Conservation (phyloP, 2,329 filamentous ascomycete genomes). For the Cladosporium velox region DNA sequence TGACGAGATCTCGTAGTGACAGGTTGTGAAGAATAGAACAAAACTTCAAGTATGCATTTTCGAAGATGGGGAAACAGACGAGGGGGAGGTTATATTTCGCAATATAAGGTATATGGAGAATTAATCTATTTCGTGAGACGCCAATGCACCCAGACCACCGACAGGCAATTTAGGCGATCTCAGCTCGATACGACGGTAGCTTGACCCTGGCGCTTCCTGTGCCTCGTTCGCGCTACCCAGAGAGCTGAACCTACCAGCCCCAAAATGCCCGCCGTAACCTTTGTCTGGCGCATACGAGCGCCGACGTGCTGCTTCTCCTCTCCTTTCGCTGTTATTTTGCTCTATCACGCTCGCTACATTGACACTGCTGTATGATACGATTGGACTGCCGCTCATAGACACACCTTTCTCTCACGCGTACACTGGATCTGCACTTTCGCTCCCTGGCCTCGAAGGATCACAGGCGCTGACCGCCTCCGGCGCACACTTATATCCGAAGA, state of each 20-base stretch:
- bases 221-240: slow-evolving; percentile 9
- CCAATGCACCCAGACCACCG: background rate
- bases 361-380: background rate
- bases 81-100: background rate
- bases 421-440: background rate
- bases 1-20: background rate
- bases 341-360: background rate
- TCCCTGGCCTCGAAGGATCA: background rate
- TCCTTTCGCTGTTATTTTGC: background rate
- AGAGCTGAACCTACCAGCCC: slow-evolving; percentile 20
- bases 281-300: slow-evolving; percentile 17
- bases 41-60: background rate
- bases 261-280: slow-evolving; percentile 18
- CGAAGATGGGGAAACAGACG: background rate
- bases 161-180: slow-evolving; percentile 1
- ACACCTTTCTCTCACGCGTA: background rate
- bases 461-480: background rate
- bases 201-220: slow-evolving; percentile 13
- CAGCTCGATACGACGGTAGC: slow-evolving; percentile 5
- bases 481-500: slow-evolving; percentile 3
- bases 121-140: background rate
- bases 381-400: background rate
- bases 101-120: background rate
- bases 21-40: background rate
- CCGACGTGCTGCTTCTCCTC: background rate